phyloP scores from a whole-genome alignment of 2,329 filamentous ascomycete genomes.

The Trichophaea hybrida region DNA sequence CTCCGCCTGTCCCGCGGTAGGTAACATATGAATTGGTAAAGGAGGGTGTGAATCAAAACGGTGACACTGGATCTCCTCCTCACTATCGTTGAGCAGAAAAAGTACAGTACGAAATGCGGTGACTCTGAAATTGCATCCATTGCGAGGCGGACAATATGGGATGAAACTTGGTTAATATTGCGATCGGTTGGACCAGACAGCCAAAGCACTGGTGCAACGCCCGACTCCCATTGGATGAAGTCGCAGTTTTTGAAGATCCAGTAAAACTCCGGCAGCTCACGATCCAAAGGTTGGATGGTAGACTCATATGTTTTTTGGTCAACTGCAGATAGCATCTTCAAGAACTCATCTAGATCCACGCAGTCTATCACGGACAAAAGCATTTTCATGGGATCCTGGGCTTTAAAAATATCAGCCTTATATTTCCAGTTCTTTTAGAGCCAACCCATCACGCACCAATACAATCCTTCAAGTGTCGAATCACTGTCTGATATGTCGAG shows the following conservation, averaged over 20 bases:
- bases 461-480: neutral
- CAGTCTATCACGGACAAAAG: neutral
- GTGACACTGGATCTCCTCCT: neutral
- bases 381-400: too few species aligned
- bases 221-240: too few species aligned
- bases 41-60: neutral
- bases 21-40: neutral
- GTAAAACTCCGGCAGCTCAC: neutral
- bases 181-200: neutral
- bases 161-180: neutral
- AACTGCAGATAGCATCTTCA: neutral
- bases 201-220: neutral
- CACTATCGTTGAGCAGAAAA: neutral
- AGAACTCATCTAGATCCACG: neutral
- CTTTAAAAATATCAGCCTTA: neutral
- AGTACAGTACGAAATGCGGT: neutral
- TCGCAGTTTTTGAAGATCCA: neutral
- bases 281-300: neutral
- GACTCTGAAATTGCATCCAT: neutral
- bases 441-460: neutral
- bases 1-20: neutral
- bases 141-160: neutral
- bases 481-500: neutral
- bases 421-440: neutral
- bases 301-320: neutral